Conservation (phyloP, 192 early-diverging fungal species). For the Coemansia pectinata region DNA sequence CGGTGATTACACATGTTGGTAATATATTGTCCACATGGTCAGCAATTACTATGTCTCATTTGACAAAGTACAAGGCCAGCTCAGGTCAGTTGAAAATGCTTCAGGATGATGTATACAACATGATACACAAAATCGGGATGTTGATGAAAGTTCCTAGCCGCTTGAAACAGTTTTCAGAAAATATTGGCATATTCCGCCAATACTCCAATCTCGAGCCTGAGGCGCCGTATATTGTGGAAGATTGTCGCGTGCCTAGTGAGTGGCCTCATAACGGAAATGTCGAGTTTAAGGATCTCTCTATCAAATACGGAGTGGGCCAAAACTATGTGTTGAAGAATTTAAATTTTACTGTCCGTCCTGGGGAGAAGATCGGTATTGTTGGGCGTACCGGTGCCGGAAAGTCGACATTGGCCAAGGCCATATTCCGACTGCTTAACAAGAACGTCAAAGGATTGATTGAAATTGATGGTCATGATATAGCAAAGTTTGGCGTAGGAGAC, state of each 20-base stretch:
- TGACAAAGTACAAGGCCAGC: no score
- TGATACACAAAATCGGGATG: no score
- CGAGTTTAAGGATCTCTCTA: conserved; percentile 54
- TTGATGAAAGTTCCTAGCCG: neutral
- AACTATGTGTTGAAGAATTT: conserved; percentile 62
- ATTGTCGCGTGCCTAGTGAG: conserved; percentile 29
- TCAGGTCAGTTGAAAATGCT: no score
- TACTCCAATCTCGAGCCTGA: conserved; percentile 23
- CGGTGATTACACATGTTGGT: no score
- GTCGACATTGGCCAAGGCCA: conserved; percentile 57
- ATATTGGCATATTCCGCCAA: conserved; percentile 58
- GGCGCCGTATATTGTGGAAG: conserved; percentile 33
- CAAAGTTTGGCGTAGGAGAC: conserved; percentile 57
- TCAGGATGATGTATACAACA: no score
- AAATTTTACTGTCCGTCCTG: conserved; percentile 58
- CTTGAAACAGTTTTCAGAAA: neutral
- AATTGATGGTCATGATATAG: conserved; percentile 74
- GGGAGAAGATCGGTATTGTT: conserved; percentile 66
- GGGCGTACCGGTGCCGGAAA: conserved; percentile 81
- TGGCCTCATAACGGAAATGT: conserved; percentile 69
- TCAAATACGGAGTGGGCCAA: conserved; percentile 58
- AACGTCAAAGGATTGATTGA: conserved; percentile 54
- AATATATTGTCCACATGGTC: no score
- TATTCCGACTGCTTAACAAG: conserved; percentile 68
- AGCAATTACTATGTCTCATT: no score